phyloP scores from a whole-genome alignment of 805 yeast genomes.

The Wickerhamomyces bovis region DNA sequence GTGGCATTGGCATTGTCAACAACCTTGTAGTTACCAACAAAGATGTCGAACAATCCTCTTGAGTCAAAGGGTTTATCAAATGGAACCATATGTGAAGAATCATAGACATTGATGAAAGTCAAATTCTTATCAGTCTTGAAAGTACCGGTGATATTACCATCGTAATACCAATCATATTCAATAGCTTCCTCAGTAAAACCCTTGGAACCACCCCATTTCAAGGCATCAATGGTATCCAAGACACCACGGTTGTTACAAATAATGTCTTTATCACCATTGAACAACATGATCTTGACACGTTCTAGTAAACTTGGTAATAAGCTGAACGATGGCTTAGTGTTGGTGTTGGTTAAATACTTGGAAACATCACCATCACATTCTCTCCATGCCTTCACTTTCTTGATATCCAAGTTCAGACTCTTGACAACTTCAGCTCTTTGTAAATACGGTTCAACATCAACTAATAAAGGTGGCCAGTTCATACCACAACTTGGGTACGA shows the following conservation, averaged over 20 bases:
- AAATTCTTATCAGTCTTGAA: constrained; percentile 59
- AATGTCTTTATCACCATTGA: constrained; percentile 84
- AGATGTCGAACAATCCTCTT: constrained; percentile 62
- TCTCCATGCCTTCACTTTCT: constrained; percentile 47
- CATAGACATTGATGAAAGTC: constrained; percentile 65
- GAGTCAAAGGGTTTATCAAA: constrained; percentile 67
- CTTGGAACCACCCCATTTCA: constrained; percentile 57
- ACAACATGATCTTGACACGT: constrained; percentile 57
- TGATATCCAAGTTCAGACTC: constrained; percentile 44
- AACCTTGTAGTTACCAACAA: constrained; percentile 20
- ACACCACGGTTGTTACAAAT: constrained; percentile 83
- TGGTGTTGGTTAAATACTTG: constrained; percentile 39
- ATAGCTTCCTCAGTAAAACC: constrained; percentile 27
- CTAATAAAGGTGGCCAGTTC: constrained; percentile 81
- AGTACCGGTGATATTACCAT: constrained; percentile 36
- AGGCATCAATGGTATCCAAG: constrained; percentile 51
- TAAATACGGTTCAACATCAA: constrained; percentile 47
- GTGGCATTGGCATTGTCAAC: constrained; percentile 12
- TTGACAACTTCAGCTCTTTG: constrained; percentile 40
- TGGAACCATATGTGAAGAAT: constrained; percentile 94
- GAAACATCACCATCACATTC: constrained; percentile 73
- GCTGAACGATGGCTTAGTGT: constrained; percentile 54
- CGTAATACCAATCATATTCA: constrained; percentile 41
- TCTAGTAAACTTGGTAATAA: constrained; percentile 62
- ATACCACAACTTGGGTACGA: constrained; percentile 81